These are phyloP conservation scores for Beauveria brongniartii DNA, from an alignment of 2,329 filamentous ascomycete genomes.

Conservation along the genomic window DNA sequence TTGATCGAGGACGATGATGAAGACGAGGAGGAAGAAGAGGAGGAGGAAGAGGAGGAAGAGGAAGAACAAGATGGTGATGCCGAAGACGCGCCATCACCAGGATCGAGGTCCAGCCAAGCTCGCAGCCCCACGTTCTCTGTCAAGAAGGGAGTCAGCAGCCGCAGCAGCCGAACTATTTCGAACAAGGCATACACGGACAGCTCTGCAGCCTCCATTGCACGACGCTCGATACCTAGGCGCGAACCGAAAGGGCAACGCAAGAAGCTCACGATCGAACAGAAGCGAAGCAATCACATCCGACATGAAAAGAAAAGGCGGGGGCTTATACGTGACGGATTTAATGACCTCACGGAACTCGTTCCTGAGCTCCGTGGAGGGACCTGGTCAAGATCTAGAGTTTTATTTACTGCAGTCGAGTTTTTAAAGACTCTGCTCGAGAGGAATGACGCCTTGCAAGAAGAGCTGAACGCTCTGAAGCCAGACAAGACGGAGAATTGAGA, in stretches of 20 bases:
- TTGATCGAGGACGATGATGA: background rate
- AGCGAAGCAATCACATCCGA: conserved; percentile 10
- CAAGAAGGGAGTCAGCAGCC: background rate
- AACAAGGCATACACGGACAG: background rate
- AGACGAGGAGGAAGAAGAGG: background rate
- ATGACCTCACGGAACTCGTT: conserved; percentile 8
- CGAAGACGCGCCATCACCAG: background rate
- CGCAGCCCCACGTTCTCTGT: background rate
- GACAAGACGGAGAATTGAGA: background rate
- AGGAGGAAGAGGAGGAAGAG: background rate
- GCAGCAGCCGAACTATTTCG: background rate
- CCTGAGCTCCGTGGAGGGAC: conserved; percentile 8
- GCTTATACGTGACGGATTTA: conserved; percentile 5
- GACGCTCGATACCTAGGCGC: background rate
- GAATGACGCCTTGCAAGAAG: background rate
- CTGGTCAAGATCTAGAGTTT: conserved; percentile 5
- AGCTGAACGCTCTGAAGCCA: background rate
- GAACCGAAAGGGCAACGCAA: background rate
- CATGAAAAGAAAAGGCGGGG: conserved; percentile 10
- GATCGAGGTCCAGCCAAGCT: background rate
- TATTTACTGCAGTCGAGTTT: conserved; percentile 5
- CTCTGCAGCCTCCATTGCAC: background rate
- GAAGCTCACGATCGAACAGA: conserved; percentile 10
- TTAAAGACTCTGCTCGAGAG: background rate
- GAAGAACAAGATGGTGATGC: background rate